A percentile compares a stretch with the other conserved stretches of the same genome.
phyloP scores from a whole-genome alignment of 768 basidiomycete genomes.

The Agaricus subrufescens region DNA sequence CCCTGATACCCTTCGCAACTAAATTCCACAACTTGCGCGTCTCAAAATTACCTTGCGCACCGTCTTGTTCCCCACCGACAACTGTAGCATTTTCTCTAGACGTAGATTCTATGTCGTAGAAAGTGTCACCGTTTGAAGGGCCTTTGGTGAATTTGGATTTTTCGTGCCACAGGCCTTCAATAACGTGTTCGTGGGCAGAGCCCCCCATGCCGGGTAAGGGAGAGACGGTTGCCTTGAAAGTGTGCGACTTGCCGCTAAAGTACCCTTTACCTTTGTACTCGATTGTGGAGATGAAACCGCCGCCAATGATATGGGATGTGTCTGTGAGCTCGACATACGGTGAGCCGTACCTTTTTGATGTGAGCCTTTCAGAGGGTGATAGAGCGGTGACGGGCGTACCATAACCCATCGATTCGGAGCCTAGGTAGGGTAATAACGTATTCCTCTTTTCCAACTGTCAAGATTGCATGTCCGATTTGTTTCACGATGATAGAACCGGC shows the following conservation, averaged over 20 bases:
- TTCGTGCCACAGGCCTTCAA: slow-evolving; percentile 83
- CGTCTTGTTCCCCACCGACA: slow-evolving; percentile 46
- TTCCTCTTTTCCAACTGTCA: slow-evolving; percentile 59
- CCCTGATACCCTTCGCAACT: slow-evolving; percentile 88
- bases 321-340: slow-evolving; percentile 92
- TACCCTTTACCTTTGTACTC: slow-evolving; percentile 98
- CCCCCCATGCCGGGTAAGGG: slow-evolving; percentile 39
- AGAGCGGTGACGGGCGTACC: slow-evolving; percentile 31
- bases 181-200: slow-evolving; percentile 38
- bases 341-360: slow-evolving; percentile 47
- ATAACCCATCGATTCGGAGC: slow-evolving; percentile 89
- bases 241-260: slow-evolving; percentile 89
- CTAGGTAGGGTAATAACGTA: slow-evolving; percentile 92
- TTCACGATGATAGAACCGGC: slow-evolving; percentile 80
- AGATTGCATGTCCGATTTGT: slow-evolving; percentile 90
- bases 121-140: slow-evolving; percentile 36
- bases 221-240: slow-evolving; percentile 80
- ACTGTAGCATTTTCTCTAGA: slow-evolving; percentile 73
- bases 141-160: slow-evolving; percentile 49
- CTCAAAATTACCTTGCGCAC: slow-evolving; percentile 77
- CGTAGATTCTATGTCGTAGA: slow-evolving; percentile 71
- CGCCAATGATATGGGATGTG: slow-evolving; percentile 65
- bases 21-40: slow-evolving; percentile 78
- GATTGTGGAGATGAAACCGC: slow-evolving; percentile 45
- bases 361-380: not conserved